phyloP scores from a whole-genome alignment of 306 rosid genomes.

The Astragalus membranaceus region DNA sequence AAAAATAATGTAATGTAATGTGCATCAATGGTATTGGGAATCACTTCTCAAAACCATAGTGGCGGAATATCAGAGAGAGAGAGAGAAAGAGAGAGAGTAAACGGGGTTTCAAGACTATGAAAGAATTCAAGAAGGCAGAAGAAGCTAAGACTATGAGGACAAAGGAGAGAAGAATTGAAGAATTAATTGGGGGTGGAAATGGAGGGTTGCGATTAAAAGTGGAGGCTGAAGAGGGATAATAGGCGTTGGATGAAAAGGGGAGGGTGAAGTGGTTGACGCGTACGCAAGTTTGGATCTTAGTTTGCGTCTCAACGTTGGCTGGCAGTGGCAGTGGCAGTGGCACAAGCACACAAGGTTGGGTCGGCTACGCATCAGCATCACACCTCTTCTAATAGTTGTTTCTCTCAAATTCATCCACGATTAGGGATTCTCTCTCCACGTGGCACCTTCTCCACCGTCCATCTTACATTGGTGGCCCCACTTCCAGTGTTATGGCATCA shows the following conservation, averaged over 20 bases:
- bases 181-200: conserved; percentile 10
- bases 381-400: conserved; percentile 29
- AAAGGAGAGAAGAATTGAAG: conserved; percentile 29
- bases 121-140: conserved; percentile 46
- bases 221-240: conserved; percentile 30
- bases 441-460: conserved; percentile 23
- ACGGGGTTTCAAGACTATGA: conserved; percentile 31
- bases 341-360: conserved; percentile 46
- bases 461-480: neutral
- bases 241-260: conserved; percentile 47
- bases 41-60: neutral
- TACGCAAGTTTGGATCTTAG: conserved; percentile 89
- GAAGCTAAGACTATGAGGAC: conserved; percentile 40
- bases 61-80: conserved; percentile 23
- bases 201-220: conserved; percentile 51
- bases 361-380: conserved; percentile 50
- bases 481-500: neutral
- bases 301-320: no score
- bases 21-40: conserved; percentile 19
- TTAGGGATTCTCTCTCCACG: conserved; percentile 16
- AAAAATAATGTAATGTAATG: conserved; percentile 15
- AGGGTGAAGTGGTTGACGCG: conserved; percentile 70
- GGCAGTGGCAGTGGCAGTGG: conserved; percentile 36
- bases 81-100: conserved; percentile 26
- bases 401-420: conserved; percentile 28